Evolutionary conservation across 2,329 filamentous ascomycete species (phyloP), one percentile per base, ranked within the genome.

Genomic region (Lachnellula arida): DNA sequence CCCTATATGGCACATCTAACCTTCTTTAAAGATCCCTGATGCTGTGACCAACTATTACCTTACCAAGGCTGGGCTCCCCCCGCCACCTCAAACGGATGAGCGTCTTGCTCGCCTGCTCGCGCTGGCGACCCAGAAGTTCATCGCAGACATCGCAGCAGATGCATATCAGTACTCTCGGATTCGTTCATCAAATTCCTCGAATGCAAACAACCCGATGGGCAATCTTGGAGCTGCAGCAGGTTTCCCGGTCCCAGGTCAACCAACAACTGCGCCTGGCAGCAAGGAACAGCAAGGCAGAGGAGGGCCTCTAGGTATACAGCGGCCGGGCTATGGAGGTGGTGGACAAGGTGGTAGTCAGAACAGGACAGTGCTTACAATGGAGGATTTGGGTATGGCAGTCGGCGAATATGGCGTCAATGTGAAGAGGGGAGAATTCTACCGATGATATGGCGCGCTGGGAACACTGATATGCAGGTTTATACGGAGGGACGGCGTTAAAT

Each of bases 21-120:
- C 8, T 12, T 32, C 35, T n/a, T 11, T 43, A 11, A 65, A 96
- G 90, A 97, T 99, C 65, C 94, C 94, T 46, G 94, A 99, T 70
- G 94, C 94, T 19, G 94, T 99, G 22, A 97, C 92, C 60, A 87
- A 96, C 72, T 97, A 97, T 80, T 99, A 99, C 76, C 89, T 99
- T 76, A 96, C 93, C 39, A 88, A 95, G 65, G 91, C 93, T 63
- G 94, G 94, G 52, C 89, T 99, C 4, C 92, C 94, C 35, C 93
- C 93, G 1, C 91, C 93, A 42, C 92, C 91, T 0, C 88, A 94
- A 66, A 96, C 91, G 51, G 91, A 96, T 67, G 87, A 87, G 19
- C 90, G 92, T 56, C 88, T 99, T 28, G 91, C 93, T 22, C 91
- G 93, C 48, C 87, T 99, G 3, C 87, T 99, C 44, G 93, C 94